Evolutionary conservation across 345 rosid species (phyloP).

Genomic region (Rhizophora apiculata): DNA sequence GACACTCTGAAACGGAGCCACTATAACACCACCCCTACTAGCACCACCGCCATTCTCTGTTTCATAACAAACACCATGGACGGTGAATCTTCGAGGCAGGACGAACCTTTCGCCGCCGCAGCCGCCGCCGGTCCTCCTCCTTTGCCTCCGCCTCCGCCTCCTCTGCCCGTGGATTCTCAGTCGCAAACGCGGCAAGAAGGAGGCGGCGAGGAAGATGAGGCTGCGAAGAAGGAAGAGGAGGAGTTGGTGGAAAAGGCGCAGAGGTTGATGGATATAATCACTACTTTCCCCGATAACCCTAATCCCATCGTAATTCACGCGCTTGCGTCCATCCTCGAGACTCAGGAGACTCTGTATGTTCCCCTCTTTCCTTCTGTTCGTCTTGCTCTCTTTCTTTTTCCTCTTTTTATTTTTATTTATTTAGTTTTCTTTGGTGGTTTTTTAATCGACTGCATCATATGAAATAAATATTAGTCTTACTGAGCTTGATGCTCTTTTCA

Average conservation of each 20-base stretch:
- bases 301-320: constrained; percentile 70
- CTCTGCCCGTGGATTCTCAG: neutral
- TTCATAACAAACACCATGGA: neutral
- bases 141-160: neutral
- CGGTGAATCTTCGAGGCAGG: constrained; percentile 2
- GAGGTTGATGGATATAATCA: constrained; percentile 70
- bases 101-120: neutral
- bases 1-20: neutral
- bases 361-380: constrained; percentile 1
- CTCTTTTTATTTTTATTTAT: neutral
- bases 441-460: no score
- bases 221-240: constrained; percentile 50
- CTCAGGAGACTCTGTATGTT: constrained; percentile 73
- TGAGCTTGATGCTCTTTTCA: no score
- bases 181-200: constrained; percentile 14
- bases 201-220: constrained; percentile 40
- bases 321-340: constrained; percentile 73
- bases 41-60: no score
- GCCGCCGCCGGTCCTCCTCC: neutral
- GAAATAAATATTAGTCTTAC: no score
- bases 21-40: no score
- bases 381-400: neutral
- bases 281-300: constrained; percentile 71
- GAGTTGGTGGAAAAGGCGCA: constrained; percentile 69
- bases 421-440: neutral